Evolutionary conservation across 2,329 filamentous ascomycete genomes (phyloP).

Genomic region (Celoporthe dispersa): DNA sequence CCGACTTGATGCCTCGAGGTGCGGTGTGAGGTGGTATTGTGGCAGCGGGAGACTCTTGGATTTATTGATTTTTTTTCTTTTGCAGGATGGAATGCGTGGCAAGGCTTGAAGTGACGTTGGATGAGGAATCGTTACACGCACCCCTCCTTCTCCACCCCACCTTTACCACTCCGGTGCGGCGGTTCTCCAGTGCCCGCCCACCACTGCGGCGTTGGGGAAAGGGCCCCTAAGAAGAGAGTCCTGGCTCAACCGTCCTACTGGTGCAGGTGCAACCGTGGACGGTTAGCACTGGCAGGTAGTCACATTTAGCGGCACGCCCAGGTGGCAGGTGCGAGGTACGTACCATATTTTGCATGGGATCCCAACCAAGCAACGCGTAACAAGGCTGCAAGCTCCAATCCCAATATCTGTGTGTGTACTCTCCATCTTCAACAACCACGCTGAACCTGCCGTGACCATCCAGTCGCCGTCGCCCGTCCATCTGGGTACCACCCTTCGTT

Average conservation of each 20-base stretch:
- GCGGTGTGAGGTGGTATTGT: background rate
- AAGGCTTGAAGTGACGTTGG: background rate
- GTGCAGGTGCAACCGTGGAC: background rate
- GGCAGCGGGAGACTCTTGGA: background rate
- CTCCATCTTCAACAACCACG: background rate
- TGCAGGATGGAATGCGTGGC: background rate
- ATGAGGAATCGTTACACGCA: background rate
- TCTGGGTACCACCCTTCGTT: background rate
- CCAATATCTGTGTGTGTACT: background rate
- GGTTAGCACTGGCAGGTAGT: background rate
- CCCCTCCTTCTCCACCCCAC: background rate
- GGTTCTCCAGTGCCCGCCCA: no score
- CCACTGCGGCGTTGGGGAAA: background rate
- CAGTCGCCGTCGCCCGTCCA: background rate
- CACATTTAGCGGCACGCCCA: background rate
- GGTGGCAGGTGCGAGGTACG: background rate
- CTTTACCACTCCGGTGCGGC: no score
- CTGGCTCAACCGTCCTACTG: background rate
- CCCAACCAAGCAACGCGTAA: background rate
- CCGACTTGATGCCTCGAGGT: background rate
- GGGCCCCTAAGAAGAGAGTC: background rate
- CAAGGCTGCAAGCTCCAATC: slow-evolving; percentile 9
- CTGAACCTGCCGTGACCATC: background rate
- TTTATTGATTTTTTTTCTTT: background rate
- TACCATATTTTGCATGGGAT: background rate